Conservation (phyloP, 345 rosid genomes). For the Rhodamnia rubescens region DNA sequence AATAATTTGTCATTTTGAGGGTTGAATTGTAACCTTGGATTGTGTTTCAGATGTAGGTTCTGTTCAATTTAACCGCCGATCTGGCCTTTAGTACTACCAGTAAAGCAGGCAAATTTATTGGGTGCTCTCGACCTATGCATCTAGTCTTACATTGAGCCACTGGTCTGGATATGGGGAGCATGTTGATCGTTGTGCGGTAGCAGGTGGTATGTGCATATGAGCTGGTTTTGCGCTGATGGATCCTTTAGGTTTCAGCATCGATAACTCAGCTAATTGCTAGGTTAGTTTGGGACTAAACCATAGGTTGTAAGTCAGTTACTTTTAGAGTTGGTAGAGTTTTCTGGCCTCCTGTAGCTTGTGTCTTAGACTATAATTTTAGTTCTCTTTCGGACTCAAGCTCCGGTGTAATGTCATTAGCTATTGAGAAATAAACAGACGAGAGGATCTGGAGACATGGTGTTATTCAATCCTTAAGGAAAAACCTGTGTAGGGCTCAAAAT, state of each 20-base stretch:
- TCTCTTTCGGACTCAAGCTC: background rate
- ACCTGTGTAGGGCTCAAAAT: no score
- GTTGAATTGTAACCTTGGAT: background rate
- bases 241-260: no score
- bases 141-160: no score
- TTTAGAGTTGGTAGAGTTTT: background rate
- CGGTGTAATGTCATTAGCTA: rapidly evolving
- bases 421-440: background rate
- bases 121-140: background rate
- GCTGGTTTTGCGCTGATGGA: no score
- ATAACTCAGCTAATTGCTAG: no score
- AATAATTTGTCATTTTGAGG: background rate
- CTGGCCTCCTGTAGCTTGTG: background rate
- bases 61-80: background rate
- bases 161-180: no score
- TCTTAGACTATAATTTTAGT: background rate
- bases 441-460: rapidly evolving
- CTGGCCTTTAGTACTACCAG: background rate
- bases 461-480: background rate
- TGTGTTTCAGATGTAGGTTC: background rate
- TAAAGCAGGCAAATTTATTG: background rate
- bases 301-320: background rate
- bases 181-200: no score
- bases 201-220: no score
- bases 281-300: no score